Evolutionary conservation across 805 yeast species (phyloP), one percentile per base, ranked within the genome.

Genomic region (Hanseniaspora lindneri): DNA sequence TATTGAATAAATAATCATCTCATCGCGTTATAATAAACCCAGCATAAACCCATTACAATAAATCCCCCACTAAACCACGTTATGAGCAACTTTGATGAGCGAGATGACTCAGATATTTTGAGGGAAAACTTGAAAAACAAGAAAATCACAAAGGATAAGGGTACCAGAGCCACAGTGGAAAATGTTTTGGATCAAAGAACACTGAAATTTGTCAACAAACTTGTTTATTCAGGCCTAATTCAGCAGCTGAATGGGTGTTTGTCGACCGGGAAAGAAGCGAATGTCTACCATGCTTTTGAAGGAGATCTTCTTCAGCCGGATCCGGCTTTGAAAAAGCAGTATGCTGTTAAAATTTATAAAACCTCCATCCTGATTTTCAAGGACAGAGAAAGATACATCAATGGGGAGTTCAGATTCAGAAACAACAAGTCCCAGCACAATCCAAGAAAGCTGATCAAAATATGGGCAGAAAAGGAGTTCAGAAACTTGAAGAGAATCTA

Each of bases 391-490:
- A 67, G 96, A 56, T 92, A 92, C 59, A 97, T 92, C 16, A 88
- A 83, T 60, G 98, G 98, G 32, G 99, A 92, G 66, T 89, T 77
- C 64, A 70, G 99, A 49, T 92, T 92, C 66, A 70, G 96, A 59
- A 83, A 84, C 60, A 73, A 84, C 6, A 85, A 89, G 56, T 76
- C 78, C 34, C 87, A 84, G 58, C 86, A 87, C 55, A 92, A 92
- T 60, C 97, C 97, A 9, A 73, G 98, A 59, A 89, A 89, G 60
- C 89, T 92, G 96, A 95, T 92, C 53, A 86, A 85, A 63, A 74
- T 88, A 21, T 92, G 99, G 99, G 97, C 98, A 0, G 98, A 92
- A 62, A 92, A 92, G 60, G 99, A 92, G 66, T 89, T 88, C 55
- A 68, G 99, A 49, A 92, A 92, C 61, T 71, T 92, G 63, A 89